Conservation (phyloP, 208 protist genomes). For the Wallacemonas collosoma region DNA sequence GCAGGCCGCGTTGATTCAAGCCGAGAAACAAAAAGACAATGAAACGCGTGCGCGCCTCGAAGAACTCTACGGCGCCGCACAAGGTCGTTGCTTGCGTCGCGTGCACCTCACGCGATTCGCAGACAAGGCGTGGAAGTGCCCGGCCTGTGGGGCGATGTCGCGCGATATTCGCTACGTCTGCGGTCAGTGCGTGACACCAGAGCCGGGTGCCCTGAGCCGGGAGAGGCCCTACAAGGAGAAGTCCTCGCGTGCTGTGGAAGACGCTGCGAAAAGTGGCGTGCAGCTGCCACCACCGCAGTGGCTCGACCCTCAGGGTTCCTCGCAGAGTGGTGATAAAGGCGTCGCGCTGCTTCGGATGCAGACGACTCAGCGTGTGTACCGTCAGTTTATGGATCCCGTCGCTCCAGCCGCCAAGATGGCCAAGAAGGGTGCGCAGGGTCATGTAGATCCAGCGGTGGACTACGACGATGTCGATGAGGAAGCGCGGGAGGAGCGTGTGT, state of each 20-base stretch:
- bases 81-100: conserved; percentile 16
- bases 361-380: conserved; percentile 41
- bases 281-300: neutral
- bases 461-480: conserved; percentile 17
- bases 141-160: conserved; percentile 29
- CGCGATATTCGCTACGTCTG: conserved; percentile 59
- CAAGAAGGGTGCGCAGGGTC: neutral
- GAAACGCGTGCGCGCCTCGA: conserved; percentile 41
- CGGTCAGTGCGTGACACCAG: conserved; percentile 39
- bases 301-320: conserved; percentile 13
- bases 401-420: neutral
- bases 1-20: conserved; percentile 36
- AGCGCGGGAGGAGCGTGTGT: neutral
- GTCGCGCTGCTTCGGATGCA: conserved; percentile 26
- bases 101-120: conserved; percentile 36
- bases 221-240: conserved; percentile 11
- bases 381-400: conserved; percentile 40
- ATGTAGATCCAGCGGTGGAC: neutral
- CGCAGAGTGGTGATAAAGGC: conserved; percentile 22
- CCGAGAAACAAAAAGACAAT: conserved; percentile 52
- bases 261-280: neutral
- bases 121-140: conserved; percentile 39
- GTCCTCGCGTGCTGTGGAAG: neutral
- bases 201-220: conserved; percentile 26
- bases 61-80: conserved; percentile 40